Evolutionary conservation across 352 stramenopile species (phyloP).

Genomic region (Pythium volutum): DNA sequence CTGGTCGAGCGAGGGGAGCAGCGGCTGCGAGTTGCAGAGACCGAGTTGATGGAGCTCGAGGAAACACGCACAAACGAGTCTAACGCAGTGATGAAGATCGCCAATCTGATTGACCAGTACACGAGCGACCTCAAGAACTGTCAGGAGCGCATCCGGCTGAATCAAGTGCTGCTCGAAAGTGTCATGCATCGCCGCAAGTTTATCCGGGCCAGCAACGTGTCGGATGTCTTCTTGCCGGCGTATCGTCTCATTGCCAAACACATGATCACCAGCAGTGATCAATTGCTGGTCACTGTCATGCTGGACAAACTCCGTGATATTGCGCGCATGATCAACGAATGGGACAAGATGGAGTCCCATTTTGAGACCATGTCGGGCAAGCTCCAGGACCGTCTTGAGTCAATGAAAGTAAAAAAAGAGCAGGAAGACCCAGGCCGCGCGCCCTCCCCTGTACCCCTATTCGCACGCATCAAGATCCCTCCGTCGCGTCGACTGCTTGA

Average conservation of each 20-base stretch:
- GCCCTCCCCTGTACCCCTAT: constrained; percentile 36
- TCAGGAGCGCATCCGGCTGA: constrained; percentile 49
- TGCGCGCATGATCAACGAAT: constrained; percentile 61
- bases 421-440: constrained; percentile 9
- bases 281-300: constrained; percentile 69
- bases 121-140: constrained; percentile 48
- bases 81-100: constrained; percentile 44
- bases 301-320: constrained; percentile 66
- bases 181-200: constrained; percentile 61
- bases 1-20: constrained; percentile 57
- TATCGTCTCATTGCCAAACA: constrained; percentile 65
- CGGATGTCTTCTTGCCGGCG: constrained; percentile 60
- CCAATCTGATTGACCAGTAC: constrained; percentile 53
- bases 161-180: constrained; percentile 60
- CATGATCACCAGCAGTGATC: constrained; percentile 67
- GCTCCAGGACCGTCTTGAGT: constrained; percentile 38
- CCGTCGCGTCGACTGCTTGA: constrained; percentile 64
- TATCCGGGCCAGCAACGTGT: constrained; percentile 60
- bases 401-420: constrained; percentile 34
- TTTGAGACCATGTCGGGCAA: constrained; percentile 62
- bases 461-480: constrained; percentile 57
- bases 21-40: constrained; percentile 47
- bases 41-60: constrained; percentile 60
- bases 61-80: constrained; percentile 41
- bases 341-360: constrained; percentile 68